phyloP scores from a whole-genome alignment of 1,284 basidiomycete species.

The Vanrija sp. region DNA sequence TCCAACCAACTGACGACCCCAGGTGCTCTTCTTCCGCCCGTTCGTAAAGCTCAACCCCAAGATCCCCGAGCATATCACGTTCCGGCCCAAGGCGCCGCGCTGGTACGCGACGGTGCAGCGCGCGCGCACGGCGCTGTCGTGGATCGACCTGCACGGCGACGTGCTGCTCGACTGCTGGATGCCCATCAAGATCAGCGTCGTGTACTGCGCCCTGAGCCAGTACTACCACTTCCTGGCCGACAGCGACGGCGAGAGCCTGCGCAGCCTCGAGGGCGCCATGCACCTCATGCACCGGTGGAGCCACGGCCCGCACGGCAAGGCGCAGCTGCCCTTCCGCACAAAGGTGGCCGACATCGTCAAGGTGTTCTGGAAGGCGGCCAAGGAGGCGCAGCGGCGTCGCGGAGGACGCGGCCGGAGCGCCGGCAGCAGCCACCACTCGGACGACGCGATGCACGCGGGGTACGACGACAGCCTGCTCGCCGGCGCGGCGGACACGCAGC shows the following conservation, averaged over 20 bases:
- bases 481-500: neutral
- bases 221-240: slow-evolving; percentile 14
- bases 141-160: slow-evolving; percentile 8
- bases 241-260: slow-evolving; percentile 5
- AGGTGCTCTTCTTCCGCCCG: slow-evolving; percentile 13
- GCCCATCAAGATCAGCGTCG: slow-evolving; percentile 8
- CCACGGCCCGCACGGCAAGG: slow-evolving; percentile 3
- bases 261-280: slow-evolving; percentile 5
- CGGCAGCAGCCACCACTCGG: neutral
- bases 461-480: neutral
- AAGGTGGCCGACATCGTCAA: slow-evolving; percentile 15
- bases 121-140: slow-evolving; percentile 5
- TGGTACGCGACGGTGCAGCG: slow-evolving; percentile 8
- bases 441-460: too few species aligned
- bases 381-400: too few species aligned
- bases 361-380: slow-evolving; percentile 11
- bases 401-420: neutral
- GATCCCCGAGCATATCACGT: slow-evolving; percentile 8
- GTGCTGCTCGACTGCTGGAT: slow-evolving; percentile 14
- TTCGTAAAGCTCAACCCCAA: slow-evolving; percentile 17
- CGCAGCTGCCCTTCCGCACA: slow-evolving; percentile 8
- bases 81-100: slow-evolving; percentile 7
- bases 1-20: too few species aligned
- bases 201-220: slow-evolving; percentile 11
- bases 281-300: slow-evolving; percentile 16